These are phyloP conservation scores for Aspergillus conjunctus DNA, from an alignment of 495 filamentous ascomycete genomes.

Conservation along the genomic window DNA sequence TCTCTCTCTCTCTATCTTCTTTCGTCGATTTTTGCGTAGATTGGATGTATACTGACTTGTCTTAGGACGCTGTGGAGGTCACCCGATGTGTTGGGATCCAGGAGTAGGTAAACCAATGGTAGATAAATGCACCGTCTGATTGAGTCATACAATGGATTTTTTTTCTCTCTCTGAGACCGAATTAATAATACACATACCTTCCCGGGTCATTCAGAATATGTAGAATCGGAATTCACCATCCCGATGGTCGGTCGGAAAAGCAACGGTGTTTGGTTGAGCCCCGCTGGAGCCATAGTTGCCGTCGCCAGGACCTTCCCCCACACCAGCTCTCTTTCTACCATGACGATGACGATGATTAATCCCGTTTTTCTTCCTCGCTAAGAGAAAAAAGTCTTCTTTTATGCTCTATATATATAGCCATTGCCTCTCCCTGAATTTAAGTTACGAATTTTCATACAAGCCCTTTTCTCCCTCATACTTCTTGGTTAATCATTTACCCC, in stretches of 20 bases:
- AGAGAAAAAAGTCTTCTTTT: not conserved
- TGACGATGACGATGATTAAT: constrained; percentile 4
- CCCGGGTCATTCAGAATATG: too few species aligned
- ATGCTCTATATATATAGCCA: constrained; percentile 20
- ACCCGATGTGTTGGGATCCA: constrained; percentile 61
- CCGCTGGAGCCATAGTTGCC: constrained; percentile 32
- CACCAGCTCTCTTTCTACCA: constrained; percentile 28
- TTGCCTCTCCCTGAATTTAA: constrained; percentile 1
- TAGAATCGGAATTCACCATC: not conserved
- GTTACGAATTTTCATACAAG: not conserved
- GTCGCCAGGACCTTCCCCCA: constrained; percentile 50
- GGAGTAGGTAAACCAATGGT: constrained; percentile 8
- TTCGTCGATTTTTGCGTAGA: not conserved
- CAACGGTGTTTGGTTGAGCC: constrained; percentile 21
- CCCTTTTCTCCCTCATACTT: not conserved
- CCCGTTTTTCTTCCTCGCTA: not conserved
- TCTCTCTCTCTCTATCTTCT: not conserved
- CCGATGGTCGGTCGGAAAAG: constrained; percentile 1
- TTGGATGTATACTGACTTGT: constrained; percentile 17
- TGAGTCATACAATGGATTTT: too few species aligned
- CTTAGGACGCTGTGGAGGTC: constrained; percentile 72
- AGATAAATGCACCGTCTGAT: not conserved
- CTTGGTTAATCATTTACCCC: constrained; percentile 9
- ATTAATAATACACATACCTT: too few species aligned
- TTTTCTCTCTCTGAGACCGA: too few species aligned